These are phyloP conservation scores for Acacia acuminata DNA, from an alignment of 306 rosid species.

Conservation along the genomic window DNA sequence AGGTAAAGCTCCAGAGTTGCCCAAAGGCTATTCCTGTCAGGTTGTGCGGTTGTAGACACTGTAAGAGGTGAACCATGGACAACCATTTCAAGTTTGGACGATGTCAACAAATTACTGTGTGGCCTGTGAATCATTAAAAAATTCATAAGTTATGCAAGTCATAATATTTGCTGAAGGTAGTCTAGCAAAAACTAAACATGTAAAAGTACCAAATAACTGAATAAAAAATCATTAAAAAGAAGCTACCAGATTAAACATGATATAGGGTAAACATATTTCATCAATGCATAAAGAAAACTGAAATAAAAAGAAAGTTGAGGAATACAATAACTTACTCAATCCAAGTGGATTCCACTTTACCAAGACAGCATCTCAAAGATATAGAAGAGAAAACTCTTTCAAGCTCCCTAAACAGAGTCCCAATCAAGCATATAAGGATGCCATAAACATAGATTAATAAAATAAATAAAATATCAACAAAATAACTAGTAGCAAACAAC, in stretches of 20 bases:
- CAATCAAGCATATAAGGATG: conserved; percentile 30
- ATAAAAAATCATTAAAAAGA: conserved; percentile 17
- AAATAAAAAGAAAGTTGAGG: conserved; percentile 22
- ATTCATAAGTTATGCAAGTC: conserved; percentile 13
- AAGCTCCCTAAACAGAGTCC: conserved; percentile 64
- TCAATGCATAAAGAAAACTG: conserved; percentile 20
- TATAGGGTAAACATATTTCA: conserved; percentile 1
- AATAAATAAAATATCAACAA: background rate
- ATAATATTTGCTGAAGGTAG: conserved; percentile 20
- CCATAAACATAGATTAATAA: background rate
- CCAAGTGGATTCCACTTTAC: conserved; percentile 60
- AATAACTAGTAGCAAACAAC: background rate
- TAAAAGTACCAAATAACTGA: conserved; percentile 11
- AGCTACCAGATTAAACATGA: background rate
- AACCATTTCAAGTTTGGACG: conserved; percentile 60
- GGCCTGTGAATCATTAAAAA: conserved; percentile 59
- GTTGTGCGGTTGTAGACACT: conserved; percentile 48
- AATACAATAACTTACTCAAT: conserved; percentile 50
- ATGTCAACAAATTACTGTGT: conserved; percentile 61
- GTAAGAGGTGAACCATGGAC: conserved; percentile 62
- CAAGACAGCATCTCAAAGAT: conserved; percentile 75
- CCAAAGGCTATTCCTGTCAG: conserved; percentile 60
- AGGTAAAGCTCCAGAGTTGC: conserved; percentile 79
- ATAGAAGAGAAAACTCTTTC: conserved; percentile 73
- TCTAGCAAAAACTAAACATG: conserved; percentile 10